Base-by-base conservation (phyloP, 2,329 filamentous ascomycete genomes). In the Claviceps maximensis region DNA sequence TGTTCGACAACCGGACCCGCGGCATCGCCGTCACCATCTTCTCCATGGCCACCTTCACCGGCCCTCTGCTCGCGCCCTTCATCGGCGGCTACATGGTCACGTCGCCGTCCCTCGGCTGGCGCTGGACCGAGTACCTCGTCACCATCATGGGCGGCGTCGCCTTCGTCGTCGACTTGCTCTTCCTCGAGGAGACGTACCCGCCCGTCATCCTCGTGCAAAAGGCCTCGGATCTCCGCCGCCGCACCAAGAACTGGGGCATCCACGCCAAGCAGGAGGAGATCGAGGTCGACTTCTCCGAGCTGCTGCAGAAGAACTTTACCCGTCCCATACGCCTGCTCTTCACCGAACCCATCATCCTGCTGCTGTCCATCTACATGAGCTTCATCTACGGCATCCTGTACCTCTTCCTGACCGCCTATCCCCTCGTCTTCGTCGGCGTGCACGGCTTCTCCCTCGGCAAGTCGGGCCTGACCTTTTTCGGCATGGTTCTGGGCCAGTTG, bases 391-490 rank as follows among this genome's bases (percentile, higher is more conserved):
- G 75, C 17, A 74, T 93, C 0, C 78, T 95, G 1, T 95, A 93
- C 63, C 82, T 91, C 27, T 93, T 93, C 72, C 74, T 95, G 51
- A 90, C 87, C 0, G 86, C 88, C 1, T 94, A 94, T 60, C 84
- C 86, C 0, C 78, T 93, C 46, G 85, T 94, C 48, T 95, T 93
- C 69, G 74, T 84, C 56, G 73, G 75, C 29, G 75, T 89, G 4
- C 85, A 95, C 66, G 76, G 78, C 58, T 84, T 91, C 71, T 79
- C 71, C 36, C 62, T 75, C 1, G 89, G 89, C 53, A 68, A 87
- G 19, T 78, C 82, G 4, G 89, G 89, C 1, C 75, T 95, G 5
- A 82, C 88, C 5, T 95, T 89, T 66, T 87, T 95, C 60, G 89
- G 89, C 52, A 87, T 95, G 83, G 79, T 93, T 50, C 61, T 74